These are phyloP conservation scores for Colletotrichum navitas DNA, from an alignment of 2,329 filamentous ascomycete genomes.

Conservation along the genomic window DNA sequence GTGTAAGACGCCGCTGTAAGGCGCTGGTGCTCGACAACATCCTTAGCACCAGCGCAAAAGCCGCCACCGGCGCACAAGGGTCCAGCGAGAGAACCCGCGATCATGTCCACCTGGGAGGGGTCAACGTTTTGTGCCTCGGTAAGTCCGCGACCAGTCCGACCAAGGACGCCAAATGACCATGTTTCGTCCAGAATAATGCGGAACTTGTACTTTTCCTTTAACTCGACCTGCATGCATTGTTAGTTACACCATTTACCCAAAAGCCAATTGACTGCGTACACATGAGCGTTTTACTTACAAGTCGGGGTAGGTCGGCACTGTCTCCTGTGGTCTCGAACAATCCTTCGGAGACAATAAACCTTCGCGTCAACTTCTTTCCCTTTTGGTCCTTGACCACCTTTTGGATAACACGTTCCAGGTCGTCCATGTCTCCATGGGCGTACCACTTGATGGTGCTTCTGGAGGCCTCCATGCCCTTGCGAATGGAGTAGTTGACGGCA, in stretches of 20 bases:
- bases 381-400: slow-evolving; percentile 90
- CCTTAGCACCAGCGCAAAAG: slow-evolving; percentile 91
- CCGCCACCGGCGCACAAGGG: slow-evolving; percentile 93
- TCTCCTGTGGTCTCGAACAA: slow-evolving; percentile 93
- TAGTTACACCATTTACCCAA: slow-evolving; percentile 19
- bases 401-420: slow-evolving; percentile 86
- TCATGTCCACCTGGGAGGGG: slow-evolving; percentile 94
- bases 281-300: slow-evolving; percentile 66
- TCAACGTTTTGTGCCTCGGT: slow-evolving; percentile 98
- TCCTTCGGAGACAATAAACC: slow-evolving; percentile 97
- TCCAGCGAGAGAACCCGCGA: slow-evolving; percentile 91
- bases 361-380: slow-evolving; percentile 87
- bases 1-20: slow-evolving; percentile 94
- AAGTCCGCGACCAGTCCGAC: slow-evolving; percentile 88
- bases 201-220: slow-evolving; percentile 98
- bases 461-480: slow-evolving; percentile 93
- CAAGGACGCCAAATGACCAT: slow-evolving; percentile 95
- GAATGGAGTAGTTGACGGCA: slow-evolving; percentile 92
- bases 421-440: slow-evolving; percentile 95
- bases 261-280: slow-evolving; percentile 3
- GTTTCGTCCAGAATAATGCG: slow-evolving; percentile 97
- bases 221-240: slow-evolving; percentile 66
- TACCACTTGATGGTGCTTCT: slow-evolving; percentile 94
- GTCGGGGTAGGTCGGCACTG: slow-evolving; percentile 83
- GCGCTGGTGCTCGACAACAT: slow-evolving; percentile 96